Percentiles rank a stretch among this genome's conserved stretches.
phyloP scores from a whole-genome alignment of 257 asterid genomes.

The Solanum piurae region DNA sequence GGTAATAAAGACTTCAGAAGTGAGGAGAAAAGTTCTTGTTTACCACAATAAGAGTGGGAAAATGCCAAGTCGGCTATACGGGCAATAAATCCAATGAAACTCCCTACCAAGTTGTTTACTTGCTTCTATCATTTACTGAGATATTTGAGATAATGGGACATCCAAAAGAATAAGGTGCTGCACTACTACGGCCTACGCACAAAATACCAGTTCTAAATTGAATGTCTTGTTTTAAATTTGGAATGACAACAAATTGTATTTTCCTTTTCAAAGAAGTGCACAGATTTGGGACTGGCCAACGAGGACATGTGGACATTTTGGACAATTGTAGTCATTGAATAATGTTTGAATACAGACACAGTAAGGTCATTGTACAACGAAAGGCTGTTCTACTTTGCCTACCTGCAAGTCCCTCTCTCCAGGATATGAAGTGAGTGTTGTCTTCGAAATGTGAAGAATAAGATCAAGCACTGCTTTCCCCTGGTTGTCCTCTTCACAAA shows the following conservation, averaged over 20 bases:
- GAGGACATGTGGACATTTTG: neutral
- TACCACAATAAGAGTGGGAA: neutral
- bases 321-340: neutral
- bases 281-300: neutral
- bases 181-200: neutral
- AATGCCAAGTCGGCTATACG: neutral
- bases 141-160: neutral
- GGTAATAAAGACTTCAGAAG: neutral
- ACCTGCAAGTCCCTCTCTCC: constrained; percentile 97
- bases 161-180: neutral
- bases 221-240: neutral
- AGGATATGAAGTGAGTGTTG: constrained; percentile 72
- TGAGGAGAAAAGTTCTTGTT: neutral
- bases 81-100: neutral
- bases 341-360: neutral
- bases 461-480: constrained; percentile 77
- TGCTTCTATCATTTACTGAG: neutral
- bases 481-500: constrained; percentile 68
- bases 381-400: constrained; percentile 3
- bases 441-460: constrained; percentile 57
- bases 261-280: neutral
- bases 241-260: neutral
- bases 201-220: neutral
- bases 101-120: neutral
- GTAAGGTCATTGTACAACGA: neutral